Evolutionary conservation across 2,329 filamentous ascomycete genomes (phyloP).

Genomic region (Sclerotinia subarctica): DNA sequence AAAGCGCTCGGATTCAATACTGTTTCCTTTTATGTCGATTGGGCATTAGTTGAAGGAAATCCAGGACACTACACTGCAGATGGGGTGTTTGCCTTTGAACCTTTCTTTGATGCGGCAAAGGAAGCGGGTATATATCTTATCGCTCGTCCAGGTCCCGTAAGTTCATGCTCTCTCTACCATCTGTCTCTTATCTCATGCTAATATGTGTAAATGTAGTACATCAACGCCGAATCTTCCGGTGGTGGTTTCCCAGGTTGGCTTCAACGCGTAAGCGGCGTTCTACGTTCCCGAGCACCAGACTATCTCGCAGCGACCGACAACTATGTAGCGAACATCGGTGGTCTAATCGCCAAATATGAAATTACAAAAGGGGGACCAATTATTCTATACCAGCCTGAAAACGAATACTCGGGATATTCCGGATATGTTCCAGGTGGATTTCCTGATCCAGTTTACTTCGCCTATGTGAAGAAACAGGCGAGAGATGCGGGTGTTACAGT

Average conservation of each 20-base stretch:
- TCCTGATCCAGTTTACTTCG: conserved; percentile 66
- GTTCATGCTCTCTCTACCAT: neutral
- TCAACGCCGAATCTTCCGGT: conserved; percentile 73
- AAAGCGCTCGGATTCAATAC: conserved; percentile 76
- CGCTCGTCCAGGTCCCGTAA: conserved; percentile 45
- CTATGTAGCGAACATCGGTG: conserved; percentile 54
- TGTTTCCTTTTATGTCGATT: conserved; percentile 76
- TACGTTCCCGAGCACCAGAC: conserved; percentile 60
- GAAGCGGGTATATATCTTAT: conserved; percentile 74
- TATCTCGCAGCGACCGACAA: conserved; percentile 66
- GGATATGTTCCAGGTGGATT: conserved; percentile 50
- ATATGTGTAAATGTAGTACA: conserved; percentile 50
- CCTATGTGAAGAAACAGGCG: conserved; percentile 66
- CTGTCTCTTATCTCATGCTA: neutral
- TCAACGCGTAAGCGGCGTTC: conserved; percentile 60
- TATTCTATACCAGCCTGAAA: conserved; percentile 77
- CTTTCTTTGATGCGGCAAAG: conserved; percentile 72
- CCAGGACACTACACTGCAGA: conserved; percentile 66
- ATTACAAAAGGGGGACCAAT: conserved; percentile 81
- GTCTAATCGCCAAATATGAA: conserved; percentile 68
- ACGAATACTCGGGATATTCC: conserved; percentile 64
- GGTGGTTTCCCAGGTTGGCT: conserved; percentile 82
- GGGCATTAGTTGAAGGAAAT: conserved; percentile 73
- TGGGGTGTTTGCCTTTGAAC: conserved; percentile 68
- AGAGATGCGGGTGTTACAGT: conserved; percentile 67